Evolutionary conservation across 164 flowering plant species (phyloP), one percentile per base, ranked within the genome.

Genomic region (Liquidambar formosana): DNA sequence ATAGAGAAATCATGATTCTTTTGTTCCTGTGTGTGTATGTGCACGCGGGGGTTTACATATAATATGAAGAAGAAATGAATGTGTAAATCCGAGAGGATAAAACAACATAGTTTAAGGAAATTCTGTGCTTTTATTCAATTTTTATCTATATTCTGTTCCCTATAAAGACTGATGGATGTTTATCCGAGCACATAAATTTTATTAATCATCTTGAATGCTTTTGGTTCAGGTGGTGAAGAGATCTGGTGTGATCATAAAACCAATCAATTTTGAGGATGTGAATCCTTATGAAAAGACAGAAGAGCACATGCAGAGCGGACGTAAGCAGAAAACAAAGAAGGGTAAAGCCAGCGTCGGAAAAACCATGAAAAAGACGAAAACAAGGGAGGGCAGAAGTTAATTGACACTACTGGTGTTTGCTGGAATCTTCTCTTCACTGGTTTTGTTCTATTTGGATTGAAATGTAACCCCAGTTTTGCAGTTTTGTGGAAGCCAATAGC

Each of bases 241-340:
- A 66, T 18, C 96, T 19, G 99, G 99, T 63, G 68, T 84, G 52
- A 89, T 82, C 56, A 94, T 94, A 57, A 84, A 80, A 41, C 99
- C 99, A 0, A 86, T 94, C 59, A 67, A 81, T 67, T 87, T 57
- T 59, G 78, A 89, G 69, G 99, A 94, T 28, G 85, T 88, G 65
- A 76, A 84, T 75, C 86, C 90, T 49, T 74, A 85, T 63, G 92
- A 81, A 11, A 81, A 68, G 57, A 64, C 25, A 8, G 84, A 73
- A n/a, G 77, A 65, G 16, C 68, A 67, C 57, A 76, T 60, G 66
- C 23, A 57, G 14, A 67, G 67, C 43, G 69, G 73, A 38, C 63
- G 64, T 9, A 75, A 75, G 49, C 78, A 66, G 63, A 78, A 75
- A 68, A 60, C 12, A n/a, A 77, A 75, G 28, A 79, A 74, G 38